Evolutionary conservation across 2,329 filamentous ascomycete genomes (phyloP), one percentile per base, ranked within the genome.

Genomic region (Cytospora leucostoma): DNA sequence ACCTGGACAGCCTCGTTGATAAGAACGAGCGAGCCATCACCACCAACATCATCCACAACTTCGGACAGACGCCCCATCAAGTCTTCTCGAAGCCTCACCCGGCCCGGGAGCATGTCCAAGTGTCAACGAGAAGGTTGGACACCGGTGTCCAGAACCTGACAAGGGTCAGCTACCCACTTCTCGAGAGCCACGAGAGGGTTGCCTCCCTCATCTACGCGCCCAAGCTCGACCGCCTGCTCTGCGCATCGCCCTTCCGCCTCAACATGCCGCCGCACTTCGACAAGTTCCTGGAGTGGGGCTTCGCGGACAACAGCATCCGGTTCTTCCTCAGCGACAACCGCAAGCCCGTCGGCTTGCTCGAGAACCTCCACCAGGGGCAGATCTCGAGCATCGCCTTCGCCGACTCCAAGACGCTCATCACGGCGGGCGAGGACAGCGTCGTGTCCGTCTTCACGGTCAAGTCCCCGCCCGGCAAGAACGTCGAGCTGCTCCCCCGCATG

Each of bases 41-140:
- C 0, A 97, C 97, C 60, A 92, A 92, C 38, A 96, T 97, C 69
- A 98, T 99, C 70, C 94, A 99, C 76, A 98, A 98, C 70, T 99
- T 99, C 75, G 95, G 95, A 0, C 95, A 99, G 74, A 99, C 96
- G 1, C 95, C 96, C 1, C 91, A 96, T 70, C 96, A 99, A 74
- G 90, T 98, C 17, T 99, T 98, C 74, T 85, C 87, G 52, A 89
- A 89, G 64, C 82, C 90, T 13, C 95, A 99, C 74, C 88, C 90
- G 4, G 78, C 84, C n/a, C 85, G 89, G 15, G 93, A 96, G 68
- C 84, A 90, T 62, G 77, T 83, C 5, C 80, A 85, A 27, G 84
- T 87, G 61, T 87, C 86, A 6, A 79, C 84, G 3, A 86, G 85
- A 62, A 85, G 92, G 62, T 80, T 99, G 0, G 94, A 99, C 74